Evolutionary conservation across 129 eudicot species (phyloP), one percentile per base, ranked within the genome.

Genomic region (Flaveria robusta): DNA sequence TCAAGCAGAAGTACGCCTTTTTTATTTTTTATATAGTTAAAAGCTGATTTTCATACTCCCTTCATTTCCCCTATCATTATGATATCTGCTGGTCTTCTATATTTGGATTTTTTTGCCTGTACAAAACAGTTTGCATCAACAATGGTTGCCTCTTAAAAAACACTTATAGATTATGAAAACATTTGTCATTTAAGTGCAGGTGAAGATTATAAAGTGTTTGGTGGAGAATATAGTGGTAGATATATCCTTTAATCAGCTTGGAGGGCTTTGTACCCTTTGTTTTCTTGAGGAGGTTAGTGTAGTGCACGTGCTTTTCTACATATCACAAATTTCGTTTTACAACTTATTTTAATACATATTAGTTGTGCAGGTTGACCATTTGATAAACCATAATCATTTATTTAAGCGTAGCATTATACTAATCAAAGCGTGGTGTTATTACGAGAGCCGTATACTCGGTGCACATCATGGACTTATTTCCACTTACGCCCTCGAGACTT

Each of bases 391-490:
- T 81, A 82, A 94, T 80, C 99, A 94, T 81, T 78, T 94, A 65
- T 91, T 94, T 76, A 94, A 94, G 80, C 93, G 99, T 26, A 94
- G 99, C 84, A 82, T 94, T 77, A 94, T 94, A 84, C 85, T 94
- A 82, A 94, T 94, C 45, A 94, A 94, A 80, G 99, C 99, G 0
- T 94, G 99, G 99, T 94, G 99, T 79, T 94, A 94, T 69, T 94
- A 94, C 43, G 99, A 94, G 83, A 94, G 99, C 76, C 97, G 99
- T 18, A 87, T 94, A 81, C 76, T 94, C 66, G 99, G 99, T 51
- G 99, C 99, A 67, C 97, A 89, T 78, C 97, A 94, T 71, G 99
- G 99, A 39, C 97, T 94, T 66, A 91, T 94, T 39, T 94, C 99
- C 59, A 94, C 99, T 71, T 94, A 94, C 74, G 99, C 99, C 66